phyloP scores from a whole-genome alignment of 495 filamentous ascomycete species.

The Aspergillus steynii region DNA sequence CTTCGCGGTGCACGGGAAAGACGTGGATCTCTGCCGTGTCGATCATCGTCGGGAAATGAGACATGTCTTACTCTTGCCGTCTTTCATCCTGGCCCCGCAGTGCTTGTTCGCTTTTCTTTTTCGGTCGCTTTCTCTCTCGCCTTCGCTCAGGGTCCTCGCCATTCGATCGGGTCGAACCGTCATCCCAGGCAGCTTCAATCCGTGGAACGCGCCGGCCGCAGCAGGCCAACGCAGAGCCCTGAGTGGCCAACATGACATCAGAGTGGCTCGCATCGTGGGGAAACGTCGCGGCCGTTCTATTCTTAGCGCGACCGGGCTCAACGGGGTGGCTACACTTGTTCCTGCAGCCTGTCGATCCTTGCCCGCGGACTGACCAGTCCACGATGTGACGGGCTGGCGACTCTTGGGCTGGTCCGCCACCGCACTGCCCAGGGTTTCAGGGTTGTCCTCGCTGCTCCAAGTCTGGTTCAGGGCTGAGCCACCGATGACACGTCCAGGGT shows the following conservation, averaged over 20 bases:
- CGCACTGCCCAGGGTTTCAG: background rate
- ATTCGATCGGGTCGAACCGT: background rate
- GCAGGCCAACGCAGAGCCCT: background rate
- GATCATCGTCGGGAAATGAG: background rate
- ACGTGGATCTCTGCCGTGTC: background rate
- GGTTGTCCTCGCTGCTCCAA: no score
- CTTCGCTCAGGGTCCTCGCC: background rate
- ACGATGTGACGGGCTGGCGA: background rate
- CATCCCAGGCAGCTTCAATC: background rate
- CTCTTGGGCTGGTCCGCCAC: background rate
- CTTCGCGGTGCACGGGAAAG: no score
- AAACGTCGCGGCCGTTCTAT: background rate
- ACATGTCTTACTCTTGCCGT: background rate
- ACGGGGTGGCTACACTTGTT: background rate
- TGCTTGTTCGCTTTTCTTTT: background rate
- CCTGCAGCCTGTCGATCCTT: background rate
- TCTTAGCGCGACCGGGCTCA: background rate
- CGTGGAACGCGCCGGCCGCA: background rate
- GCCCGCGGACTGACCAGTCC: background rate
- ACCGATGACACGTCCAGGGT: background rate
- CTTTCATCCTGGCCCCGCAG: background rate
- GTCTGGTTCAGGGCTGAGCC: background rate
- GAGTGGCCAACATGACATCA: background rate
- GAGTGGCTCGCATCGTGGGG: background rate
- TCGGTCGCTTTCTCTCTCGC: background rate